Conservation (phyloP, 306 rosid genomes). For the Trifolium subterraneum region DNA sequence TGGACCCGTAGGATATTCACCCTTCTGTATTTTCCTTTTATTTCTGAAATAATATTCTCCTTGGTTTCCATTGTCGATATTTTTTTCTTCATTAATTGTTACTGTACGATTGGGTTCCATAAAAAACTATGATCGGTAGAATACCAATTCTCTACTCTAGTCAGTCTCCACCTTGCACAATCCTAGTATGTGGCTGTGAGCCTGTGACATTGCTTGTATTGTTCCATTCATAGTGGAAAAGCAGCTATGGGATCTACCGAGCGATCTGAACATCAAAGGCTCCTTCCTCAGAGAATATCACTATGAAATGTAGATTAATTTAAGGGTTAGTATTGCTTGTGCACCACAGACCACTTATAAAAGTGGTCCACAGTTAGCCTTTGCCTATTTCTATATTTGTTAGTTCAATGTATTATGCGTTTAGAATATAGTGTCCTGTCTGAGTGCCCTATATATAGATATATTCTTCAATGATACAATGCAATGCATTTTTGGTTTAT, state of each 20-base stretch:
- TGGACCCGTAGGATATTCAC: no score
- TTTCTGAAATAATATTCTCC: no score
- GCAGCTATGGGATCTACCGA: no score
- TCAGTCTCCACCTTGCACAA: no score
- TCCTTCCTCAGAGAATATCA: background rate
- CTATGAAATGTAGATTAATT: background rate
- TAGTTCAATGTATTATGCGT: background rate
- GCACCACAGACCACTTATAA: background rate
- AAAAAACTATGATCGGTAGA: no score
- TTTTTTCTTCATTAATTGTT: no score
- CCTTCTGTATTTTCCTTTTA: no score
- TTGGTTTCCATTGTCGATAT: background rate
- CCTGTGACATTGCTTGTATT: no score
- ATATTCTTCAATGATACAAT: background rate
- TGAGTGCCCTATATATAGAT: background rate
- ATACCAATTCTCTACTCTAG: no score
- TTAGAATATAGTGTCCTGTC: background rate
- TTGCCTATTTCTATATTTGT: background rate
- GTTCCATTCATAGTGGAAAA: no score
- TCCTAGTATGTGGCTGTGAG: no score
- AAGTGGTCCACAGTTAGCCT: background rate
- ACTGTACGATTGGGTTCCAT: background rate
- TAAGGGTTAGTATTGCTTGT: background rate
- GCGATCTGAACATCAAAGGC: no score
- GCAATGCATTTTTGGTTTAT: slow-evolving; percentile 7